Conservation (phyloP, 164 flowering plant species). For the Hamamelis virginiana region DNA sequence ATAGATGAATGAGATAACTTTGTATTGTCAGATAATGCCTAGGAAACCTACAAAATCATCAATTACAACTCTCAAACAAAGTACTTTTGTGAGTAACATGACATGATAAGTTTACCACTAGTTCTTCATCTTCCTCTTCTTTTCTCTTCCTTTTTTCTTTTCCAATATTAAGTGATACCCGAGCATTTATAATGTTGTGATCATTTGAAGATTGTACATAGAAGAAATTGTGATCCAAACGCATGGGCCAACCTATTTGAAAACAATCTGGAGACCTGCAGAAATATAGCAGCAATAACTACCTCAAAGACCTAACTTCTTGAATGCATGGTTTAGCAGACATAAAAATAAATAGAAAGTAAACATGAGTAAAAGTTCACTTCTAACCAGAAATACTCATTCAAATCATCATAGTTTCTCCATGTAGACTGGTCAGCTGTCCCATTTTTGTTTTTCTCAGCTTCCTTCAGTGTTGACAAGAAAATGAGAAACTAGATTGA, state of each 20-base stretch:
- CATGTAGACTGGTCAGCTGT: slow-evolving; percentile 81
- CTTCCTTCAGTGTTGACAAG: slow-evolving; percentile 60
- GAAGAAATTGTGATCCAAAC: slow-evolving; percentile 56
- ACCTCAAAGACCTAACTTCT: slow-evolving; percentile 7
- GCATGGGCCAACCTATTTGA: slow-evolving; percentile 72
- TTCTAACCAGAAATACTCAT: slow-evolving; percentile 89
- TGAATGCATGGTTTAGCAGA: slow-evolving; percentile 4
- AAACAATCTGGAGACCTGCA: slow-evolving; percentile 65
- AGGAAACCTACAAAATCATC: neutral
- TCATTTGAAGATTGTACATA: slow-evolving; percentile 23
- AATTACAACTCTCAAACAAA: slow-evolving; percentile 3
- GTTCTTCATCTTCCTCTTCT: slow-evolving; percentile 42
- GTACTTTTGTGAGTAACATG: neutral
- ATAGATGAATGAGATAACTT: neutral
- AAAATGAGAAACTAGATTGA: slow-evolving; percentile 22
- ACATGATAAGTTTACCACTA: slow-evolving; percentile 16
- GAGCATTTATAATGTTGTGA: slow-evolving; percentile 14
- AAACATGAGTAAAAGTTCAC: neutral
- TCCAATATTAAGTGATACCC: neutral
- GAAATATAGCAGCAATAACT: slow-evolving; percentile 13
- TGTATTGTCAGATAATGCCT: neutral
- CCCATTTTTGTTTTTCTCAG: slow-evolving; percentile 67
- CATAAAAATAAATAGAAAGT: neutral
- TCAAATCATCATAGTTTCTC: slow-evolving; percentile 98
- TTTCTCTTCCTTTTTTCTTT: slow-evolving; percentile 21